Percentiles rank a stretch among this genome's conserved stretches.
Conservation (phyloP, 2,329 filamentous ascomycete species). For the Fusarium agapanthi region DNA sequence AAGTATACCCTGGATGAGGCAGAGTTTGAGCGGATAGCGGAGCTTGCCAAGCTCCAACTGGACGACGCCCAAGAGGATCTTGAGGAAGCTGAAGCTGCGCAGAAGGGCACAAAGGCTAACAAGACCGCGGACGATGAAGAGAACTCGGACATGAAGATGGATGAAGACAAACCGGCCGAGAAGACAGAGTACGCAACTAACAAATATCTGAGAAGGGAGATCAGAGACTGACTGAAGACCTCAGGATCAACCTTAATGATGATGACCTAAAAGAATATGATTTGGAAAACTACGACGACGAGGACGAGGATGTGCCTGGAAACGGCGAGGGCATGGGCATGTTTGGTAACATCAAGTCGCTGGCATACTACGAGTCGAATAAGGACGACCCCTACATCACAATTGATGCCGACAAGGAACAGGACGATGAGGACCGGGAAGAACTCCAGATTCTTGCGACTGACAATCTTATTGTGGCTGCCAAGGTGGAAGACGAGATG, state of each 20-base stretch:
- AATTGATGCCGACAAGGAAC: conserved; percentile 73
- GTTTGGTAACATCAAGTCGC: conserved; percentile 93
- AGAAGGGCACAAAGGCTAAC: conserved; percentile 40
- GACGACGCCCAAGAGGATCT: conserved; percentile 92
- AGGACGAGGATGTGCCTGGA: conserved; percentile 58
- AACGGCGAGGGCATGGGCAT: conserved; percentile 80
- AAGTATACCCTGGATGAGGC: conserved; percentile 80
- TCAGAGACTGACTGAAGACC: conserved; percentile 17
- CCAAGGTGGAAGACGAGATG: conserved; percentile 95
- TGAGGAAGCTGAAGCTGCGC: conserved; percentile 68
- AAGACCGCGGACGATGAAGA: conserved; percentile 43
- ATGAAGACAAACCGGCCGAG: conserved; percentile 37
- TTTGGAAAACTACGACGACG: conserved; percentile 93
- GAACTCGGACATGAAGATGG: conserved; percentile 51
- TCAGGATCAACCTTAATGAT: conserved; percentile 65
- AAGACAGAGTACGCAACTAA: conserved; percentile 49
- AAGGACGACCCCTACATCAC: conserved; percentile 98
- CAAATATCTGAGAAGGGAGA: neutral
- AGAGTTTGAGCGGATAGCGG: conserved; percentile 79
- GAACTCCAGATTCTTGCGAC: conserved; percentile 92
- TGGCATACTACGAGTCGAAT: conserved; percentile 94
- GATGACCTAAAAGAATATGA: conserved; percentile 97
- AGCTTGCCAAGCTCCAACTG: conserved; percentile 79
- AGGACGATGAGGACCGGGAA: conserved; percentile 87
- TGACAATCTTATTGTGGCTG: conserved; percentile 91